These are phyloP conservation scores for Coemansia interrupta DNA, from an alignment of 192 early-diverging fungal species.

Conservation along the genomic window DNA sequence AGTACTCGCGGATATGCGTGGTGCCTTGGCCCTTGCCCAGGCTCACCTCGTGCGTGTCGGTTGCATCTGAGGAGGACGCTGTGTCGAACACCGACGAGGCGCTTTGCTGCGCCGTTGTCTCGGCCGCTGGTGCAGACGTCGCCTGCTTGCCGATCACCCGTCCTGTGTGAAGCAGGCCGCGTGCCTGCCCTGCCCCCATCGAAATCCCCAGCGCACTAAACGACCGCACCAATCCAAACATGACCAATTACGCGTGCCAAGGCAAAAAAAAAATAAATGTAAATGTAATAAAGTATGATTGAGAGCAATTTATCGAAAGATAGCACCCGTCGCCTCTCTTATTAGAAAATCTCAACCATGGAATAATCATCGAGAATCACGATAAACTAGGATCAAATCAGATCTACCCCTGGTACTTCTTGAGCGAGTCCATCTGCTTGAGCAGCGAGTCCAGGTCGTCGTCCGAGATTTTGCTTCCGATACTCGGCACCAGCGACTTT, in stretches of 20 bases:
- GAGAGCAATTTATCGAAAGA: background rate
- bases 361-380: background rate
- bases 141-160: background rate
- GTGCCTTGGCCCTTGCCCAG: slow-evolving; percentile 21
- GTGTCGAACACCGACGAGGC: slow-evolving; percentile 25
- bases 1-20: slow-evolving; percentile 20
- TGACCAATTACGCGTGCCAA: background rate
- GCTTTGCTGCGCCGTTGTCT: slow-evolving; percentile 1
- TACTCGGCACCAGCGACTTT: slow-evolving; percentile 84
- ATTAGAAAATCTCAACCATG: too few species aligned
- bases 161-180: too few species aligned
- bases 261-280: background rate
- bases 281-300: background rate
- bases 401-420: slow-evolving; percentile 63
- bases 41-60: slow-evolving; percentile 6
- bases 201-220: background rate
- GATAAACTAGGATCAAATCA: background rate
- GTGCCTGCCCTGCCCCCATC: background rate
- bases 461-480: slow-evolving; percentile 71
- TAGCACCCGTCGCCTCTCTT: background rate
- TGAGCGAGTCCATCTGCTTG: slow-evolving; percentile 77
- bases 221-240: slow-evolving; percentile 14
- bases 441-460: slow-evolving; percentile 71
- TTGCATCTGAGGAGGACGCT: too few species aligned
- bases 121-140: background rate